Evolutionary conservation across 768 basidiomycete genomes (phyloP).

Genomic region (Mycena chlorophos): DNA sequence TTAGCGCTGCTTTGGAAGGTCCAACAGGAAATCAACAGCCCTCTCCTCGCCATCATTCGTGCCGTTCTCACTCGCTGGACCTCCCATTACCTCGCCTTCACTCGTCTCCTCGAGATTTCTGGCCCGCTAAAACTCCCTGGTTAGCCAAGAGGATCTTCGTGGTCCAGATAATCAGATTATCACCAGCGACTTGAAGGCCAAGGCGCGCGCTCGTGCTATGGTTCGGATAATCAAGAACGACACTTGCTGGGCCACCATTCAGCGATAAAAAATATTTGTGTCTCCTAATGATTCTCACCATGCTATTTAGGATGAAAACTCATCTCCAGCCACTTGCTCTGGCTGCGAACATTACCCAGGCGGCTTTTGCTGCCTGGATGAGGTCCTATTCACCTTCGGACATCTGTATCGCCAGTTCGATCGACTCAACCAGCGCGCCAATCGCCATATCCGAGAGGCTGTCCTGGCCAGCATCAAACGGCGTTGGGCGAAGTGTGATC

Average conservation of each 20-base stretch:
- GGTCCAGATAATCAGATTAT: slow-evolving; percentile 18
- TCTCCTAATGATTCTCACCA: not conserved
- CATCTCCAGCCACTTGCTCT: slow-evolving; percentile 34
- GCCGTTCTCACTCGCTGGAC: slow-evolving; percentile 41
- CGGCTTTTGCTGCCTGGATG: slow-evolving; percentile 29
- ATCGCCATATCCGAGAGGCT: slow-evolving; percentile 14
- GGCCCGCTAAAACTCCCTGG: slow-evolving; percentile 20
- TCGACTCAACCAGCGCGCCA: slow-evolving; percentile 1
- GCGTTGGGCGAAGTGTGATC: slow-evolving; percentile 26
- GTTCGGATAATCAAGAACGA: slow-evolving; percentile 28
- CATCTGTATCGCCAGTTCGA: slow-evolving; percentile 15
- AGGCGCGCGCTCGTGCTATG: slow-evolving; percentile 30
- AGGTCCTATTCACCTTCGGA: slow-evolving; percentile 34
- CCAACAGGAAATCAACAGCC: slow-evolving; percentile 15
- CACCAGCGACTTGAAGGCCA: slow-evolving; percentile 26
- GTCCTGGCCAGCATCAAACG: slow-evolving; percentile 30
- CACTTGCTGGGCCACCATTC: slow-evolving; percentile 32
- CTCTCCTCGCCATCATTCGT: slow-evolving; percentile 25
- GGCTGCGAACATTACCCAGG: no score
- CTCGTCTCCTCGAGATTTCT: slow-evolving; percentile 30
- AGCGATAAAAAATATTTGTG: slow-evolving; percentile 26
- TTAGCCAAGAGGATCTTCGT: slow-evolving; percentile 21
- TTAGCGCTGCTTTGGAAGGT: slow-evolving; percentile 28
- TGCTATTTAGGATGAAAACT: slow-evolving; percentile 25
- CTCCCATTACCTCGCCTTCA: slow-evolving; percentile 35